Conservation (phyloP, 495 filamentous ascomycete genomes). For the Amphirosellinia nigrospora region DNA sequence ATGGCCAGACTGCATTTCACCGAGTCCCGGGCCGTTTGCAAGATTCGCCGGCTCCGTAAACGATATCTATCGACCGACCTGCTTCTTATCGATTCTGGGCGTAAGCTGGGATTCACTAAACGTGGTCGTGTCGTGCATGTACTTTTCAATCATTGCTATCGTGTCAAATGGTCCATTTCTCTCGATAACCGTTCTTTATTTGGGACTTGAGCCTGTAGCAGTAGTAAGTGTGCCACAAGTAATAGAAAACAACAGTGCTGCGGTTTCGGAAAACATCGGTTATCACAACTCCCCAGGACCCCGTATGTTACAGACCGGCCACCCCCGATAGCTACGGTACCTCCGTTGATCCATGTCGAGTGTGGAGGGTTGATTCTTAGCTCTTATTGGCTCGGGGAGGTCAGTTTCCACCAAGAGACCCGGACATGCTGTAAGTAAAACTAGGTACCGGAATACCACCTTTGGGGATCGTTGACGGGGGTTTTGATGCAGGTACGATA, state of each 20-base stretch:
- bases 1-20: slow-evolving; percentile 23
- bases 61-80: neutral
- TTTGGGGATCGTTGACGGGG: slow-evolving; percentile 21
- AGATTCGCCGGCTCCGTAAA: neutral
- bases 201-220: neutral
- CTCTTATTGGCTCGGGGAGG: neutral
- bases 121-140: neutral
- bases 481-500: slow-evolving; percentile 24
- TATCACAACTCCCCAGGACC: neutral
- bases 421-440: too few species aligned
- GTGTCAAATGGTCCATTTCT: neutral
- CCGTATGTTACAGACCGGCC: neutral
- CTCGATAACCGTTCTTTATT: neutral
- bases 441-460: slow-evolving; percentile 18
- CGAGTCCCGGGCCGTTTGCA: slow-evolving; percentile 25
- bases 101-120: neutral
- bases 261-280: slow-evolving; percentile 14
- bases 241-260: neutral
- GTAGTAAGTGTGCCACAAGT: neutral
- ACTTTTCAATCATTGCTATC: neutral
- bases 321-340: neutral
- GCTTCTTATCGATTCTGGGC: neutral
- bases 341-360: neutral
- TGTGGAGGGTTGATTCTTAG: neutral
- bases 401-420: neutral